Percentiles rank a stretch among this genome's conserved stretches.
phyloP scores from a whole-genome alignment of 1,139 yeast genomes.

The Zygosaccharomyces sapae region DNA sequence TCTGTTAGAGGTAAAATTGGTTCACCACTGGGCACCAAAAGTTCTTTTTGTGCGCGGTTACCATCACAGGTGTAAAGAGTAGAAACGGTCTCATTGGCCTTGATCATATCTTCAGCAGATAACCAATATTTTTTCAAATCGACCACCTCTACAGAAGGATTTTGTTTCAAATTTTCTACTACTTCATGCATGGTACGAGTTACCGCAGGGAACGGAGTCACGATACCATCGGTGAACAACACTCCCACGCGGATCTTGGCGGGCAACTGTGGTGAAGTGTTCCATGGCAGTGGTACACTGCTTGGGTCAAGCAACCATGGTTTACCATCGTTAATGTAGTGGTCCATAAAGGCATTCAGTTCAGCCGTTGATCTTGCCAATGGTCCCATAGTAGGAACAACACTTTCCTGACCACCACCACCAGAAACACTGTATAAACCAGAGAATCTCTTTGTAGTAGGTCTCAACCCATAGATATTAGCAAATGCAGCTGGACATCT shows the following conservation, averaged over 20 bases:
- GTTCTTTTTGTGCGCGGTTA: conserved; percentile 48
- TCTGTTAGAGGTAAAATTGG: conserved; percentile 57
- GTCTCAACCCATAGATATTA: conserved; percentile 65
- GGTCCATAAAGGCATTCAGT: conserved; percentile 58
- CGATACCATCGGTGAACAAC: conserved; percentile 45
- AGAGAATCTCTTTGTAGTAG: conserved; percentile 60
- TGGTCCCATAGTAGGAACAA: conserved; percentile 59
- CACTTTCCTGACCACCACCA: conserved; percentile 42
- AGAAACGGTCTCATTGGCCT: conserved; percentile 38
- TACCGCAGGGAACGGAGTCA: conserved; percentile 57
- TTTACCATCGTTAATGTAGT: conserved; percentile 54
- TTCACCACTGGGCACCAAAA: conserved; percentile 60
- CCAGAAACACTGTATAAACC: conserved; percentile 48
- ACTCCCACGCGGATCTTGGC: conserved; percentile 44
- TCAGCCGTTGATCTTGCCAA: conserved; percentile 59
- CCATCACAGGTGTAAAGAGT: conserved; percentile 50
- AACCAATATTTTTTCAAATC: conserved; percentile 29
- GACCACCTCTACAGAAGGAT: conserved; percentile 52
- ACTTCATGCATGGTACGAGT: conserved; percentile 44
- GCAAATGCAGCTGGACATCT: conserved; percentile 72
- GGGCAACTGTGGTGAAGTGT: conserved; percentile 41
- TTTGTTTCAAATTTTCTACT: conserved; percentile 42
- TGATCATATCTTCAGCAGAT: conserved; percentile 29
- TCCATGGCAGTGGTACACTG: conserved; percentile 55
- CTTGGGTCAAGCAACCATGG: conserved; percentile 57